Evolutionary conservation across 208 protist genomes (phyloP).

Genomic region (Trypanosoma platydactyli): DNA sequence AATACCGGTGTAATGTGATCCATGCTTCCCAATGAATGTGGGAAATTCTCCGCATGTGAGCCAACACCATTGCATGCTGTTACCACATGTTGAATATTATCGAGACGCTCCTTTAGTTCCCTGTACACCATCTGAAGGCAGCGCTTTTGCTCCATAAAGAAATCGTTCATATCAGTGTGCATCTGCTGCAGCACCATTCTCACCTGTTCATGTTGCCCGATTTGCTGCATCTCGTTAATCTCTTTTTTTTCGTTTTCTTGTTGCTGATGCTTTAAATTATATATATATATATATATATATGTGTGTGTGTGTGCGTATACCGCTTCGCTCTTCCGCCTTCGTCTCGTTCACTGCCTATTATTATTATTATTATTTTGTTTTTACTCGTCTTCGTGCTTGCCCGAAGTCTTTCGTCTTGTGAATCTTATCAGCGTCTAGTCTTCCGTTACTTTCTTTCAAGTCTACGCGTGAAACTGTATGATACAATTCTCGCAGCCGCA

Average conservation of each 20-base stretch:
- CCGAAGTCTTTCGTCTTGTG: too few relatives aligned
- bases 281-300: constrained; percentile 20
- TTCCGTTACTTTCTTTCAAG: constrained; percentile 10
- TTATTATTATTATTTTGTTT: constrained; percentile 3
- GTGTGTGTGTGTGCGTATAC: background rate
- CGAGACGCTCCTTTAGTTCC: constrained; percentile 47
- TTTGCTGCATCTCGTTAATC: constrained; percentile 15
- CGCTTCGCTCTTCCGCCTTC: background rate
- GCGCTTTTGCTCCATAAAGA: constrained; percentile 58
- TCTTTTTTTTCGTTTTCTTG: constrained; percentile 2
- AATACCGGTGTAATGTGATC: constrained; percentile 14
- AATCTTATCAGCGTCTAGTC: background rate
- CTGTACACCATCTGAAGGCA: constrained; percentile 49
- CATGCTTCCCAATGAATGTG: constrained; percentile 10
- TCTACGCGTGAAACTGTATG: constrained; percentile 6
- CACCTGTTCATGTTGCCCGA: constrained; percentile 41
- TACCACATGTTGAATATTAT: constrained; percentile 46
- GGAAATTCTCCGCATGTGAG: constrained; percentile 11
- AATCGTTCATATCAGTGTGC: constrained; percentile 51
- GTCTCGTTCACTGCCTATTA: constrained; percentile 13
- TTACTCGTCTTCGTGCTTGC: background rate
- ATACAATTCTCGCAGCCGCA: background rate
- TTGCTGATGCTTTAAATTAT: constrained; percentile 3
- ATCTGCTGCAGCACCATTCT: constrained; percentile 34
- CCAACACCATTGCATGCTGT: constrained; percentile 6